phyloP scores from a whole-genome alignment of 169 alveolate species.

The Toxoplasma gondii region DNA sequence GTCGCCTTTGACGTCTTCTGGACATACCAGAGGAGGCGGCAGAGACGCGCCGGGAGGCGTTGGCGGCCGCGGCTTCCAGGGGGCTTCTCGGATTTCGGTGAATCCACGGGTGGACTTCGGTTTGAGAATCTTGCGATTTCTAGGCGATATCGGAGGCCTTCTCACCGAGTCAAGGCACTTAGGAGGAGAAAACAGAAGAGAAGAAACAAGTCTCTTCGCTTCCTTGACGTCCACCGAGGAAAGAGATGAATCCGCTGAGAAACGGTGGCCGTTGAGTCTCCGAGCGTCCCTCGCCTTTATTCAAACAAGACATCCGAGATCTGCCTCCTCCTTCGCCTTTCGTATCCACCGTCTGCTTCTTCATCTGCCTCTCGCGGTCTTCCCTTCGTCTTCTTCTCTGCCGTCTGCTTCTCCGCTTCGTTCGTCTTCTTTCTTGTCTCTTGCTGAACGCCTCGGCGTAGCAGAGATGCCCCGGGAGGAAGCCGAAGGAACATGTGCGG shows the following conservation, averaged over 20 bases:
- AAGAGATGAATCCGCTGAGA: not conserved
- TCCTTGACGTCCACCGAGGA: not conserved
- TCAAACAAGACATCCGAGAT: not conserved
- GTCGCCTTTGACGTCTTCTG: not conserved
- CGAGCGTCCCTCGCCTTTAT: not conserved
- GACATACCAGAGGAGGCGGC: not conserved
- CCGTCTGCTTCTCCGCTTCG: not conserved
- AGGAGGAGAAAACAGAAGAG: not conserved
- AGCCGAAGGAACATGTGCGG: not conserved
- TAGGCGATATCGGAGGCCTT: not conserved
- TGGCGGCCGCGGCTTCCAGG: not conserved
- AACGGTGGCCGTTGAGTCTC: not conserved
- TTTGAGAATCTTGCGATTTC: not conserved
- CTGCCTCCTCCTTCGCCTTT: not conserved
- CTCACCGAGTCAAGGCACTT: not conserved
- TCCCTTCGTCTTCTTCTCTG: not conserved
- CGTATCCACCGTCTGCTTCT: not conserved
- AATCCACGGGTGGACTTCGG: not conserved
- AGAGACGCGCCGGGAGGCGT: not conserved
- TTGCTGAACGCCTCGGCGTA: not conserved
- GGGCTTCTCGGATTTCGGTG: not conserved
- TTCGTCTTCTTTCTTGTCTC: not conserved
- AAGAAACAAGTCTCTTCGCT: not conserved
- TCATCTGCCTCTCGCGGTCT: not conserved
- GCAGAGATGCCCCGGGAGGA: not conserved